Evolutionary conservation across 2,329 filamentous ascomycete genomes (phyloP).

Genomic region (Neopestalotiopsis sp.): DNA sequence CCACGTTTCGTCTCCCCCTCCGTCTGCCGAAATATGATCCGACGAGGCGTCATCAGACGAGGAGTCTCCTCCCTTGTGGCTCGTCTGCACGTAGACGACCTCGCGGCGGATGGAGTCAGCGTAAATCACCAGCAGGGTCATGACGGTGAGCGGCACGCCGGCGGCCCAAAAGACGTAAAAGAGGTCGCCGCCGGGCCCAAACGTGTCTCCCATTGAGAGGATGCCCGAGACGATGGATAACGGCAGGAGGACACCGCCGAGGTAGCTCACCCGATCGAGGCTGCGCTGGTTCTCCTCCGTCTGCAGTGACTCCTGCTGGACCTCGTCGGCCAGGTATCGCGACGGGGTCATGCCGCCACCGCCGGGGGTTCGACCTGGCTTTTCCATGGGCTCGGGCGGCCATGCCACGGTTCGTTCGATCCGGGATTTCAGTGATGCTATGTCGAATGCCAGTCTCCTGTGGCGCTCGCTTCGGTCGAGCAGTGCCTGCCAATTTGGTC

Average conservation of each 20-base stretch:
- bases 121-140: slow-evolving; percentile 51
- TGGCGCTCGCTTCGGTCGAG: slow-evolving; percentile 35
- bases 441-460: slow-evolving; percentile 28
- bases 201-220: slow-evolving; percentile 51
- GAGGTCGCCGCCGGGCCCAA: slow-evolving; percentile 42
- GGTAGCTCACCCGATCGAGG: slow-evolving; percentile 53
- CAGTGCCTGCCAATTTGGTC: slow-evolving; percentile 36
- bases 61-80: not conserved
- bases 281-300: slow-evolving; percentile 42
- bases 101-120: slow-evolving; percentile 51
- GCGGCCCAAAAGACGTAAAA: slow-evolving; percentile 58
- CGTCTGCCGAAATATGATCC: not conserved
- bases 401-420: slow-evolving; percentile 10
- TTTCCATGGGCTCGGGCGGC: slow-evolving; percentile 10
- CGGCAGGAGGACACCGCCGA: slow-evolving; percentile 54
- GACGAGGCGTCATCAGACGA: not conserved
- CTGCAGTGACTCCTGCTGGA: slow-evolving; percentile 14
- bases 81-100: slow-evolving; percentile 53
- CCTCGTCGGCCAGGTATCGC: not conserved
- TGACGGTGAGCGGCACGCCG: slow-evolving; percentile 41
- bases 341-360: not conserved
- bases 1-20: not conserved
- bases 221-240: slow-evolving; percentile 53
- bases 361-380: not conserved
- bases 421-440: slow-evolving; percentile 21